Evolutionary conservation across 2,329 filamentous ascomycete species (phyloP).

Genomic region (Ophiocordyceps camponoti-leonardi): DNA sequence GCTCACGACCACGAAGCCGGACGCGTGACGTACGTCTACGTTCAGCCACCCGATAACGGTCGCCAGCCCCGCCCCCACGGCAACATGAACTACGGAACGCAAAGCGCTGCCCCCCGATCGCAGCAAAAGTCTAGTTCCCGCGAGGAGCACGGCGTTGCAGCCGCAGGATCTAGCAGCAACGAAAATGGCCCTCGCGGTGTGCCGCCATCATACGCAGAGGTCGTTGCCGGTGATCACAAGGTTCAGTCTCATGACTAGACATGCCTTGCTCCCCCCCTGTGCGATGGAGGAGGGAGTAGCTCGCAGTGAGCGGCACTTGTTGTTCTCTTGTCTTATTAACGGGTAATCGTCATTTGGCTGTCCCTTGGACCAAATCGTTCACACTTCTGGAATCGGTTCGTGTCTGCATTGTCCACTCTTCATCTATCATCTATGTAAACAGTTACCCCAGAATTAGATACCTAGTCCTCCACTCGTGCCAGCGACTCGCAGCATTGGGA

Average conservation of each 20-base stretch:
- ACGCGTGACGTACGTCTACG: constrained; percentile 64
- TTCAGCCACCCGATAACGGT: constrained; percentile 28
- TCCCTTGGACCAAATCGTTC: not conserved
- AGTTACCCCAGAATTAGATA: too few relatives aligned
- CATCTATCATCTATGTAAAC: not conserved
- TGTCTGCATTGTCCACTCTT: not conserved
- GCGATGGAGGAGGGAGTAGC: not conserved
- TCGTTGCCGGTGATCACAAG: constrained; percentile 81
- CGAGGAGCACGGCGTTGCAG: constrained; percentile 12
- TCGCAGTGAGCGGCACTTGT: not conserved
- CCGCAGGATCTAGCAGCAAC: constrained; percentile 22
- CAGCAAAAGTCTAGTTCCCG: constrained; percentile 8
- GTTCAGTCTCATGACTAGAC: constrained; percentile 39
- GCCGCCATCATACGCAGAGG: constrained; percentile 81
- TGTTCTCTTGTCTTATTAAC: not conserved
- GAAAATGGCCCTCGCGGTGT: constrained; percentile 20
- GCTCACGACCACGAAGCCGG: constrained; percentile 51
- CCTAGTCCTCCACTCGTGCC: not conserved
- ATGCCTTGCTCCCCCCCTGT: not conserved
- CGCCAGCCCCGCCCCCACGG: constrained; percentile 10
- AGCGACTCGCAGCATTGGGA: not conserved
- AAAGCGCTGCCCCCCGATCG: constrained; percentile 8
- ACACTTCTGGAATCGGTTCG: not conserved
- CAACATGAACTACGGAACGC: constrained; percentile 7
- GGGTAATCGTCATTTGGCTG: not conserved